These are phyloP conservation scores for Psilocybe sp. DNA, from an alignment of 768 basidiomycete species.

Conservation along the genomic window DNA sequence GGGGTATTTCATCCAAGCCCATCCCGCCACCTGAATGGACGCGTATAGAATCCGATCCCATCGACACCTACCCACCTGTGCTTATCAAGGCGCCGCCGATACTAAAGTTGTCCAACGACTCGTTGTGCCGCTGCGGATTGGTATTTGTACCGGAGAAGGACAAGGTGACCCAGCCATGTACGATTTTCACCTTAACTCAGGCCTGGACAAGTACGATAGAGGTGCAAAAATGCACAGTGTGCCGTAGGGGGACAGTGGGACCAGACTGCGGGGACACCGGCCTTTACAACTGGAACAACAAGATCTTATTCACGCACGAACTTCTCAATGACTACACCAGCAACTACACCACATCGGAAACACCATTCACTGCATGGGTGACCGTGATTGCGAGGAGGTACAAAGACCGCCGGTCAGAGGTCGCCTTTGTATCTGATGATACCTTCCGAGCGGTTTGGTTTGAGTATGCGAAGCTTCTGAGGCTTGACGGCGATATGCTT, in stretches of 20 bases:
- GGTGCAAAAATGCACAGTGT: slow-evolving; percentile 7
- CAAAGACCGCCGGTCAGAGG: background rate
- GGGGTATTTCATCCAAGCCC: too few species aligned
- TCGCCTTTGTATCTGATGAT: slow-evolving; percentile 19
- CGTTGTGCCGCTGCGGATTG: background rate
- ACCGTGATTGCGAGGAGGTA: slow-evolving; percentile 17
- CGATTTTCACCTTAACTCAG: slow-evolving; percentile 2
- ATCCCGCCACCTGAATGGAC: too few species aligned
- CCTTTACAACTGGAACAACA: slow-evolving; percentile 31
- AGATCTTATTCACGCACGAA: slow-evolving; percentile 23
- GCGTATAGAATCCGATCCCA: too few species aligned
- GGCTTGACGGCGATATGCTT: slow-evolving; percentile 14
- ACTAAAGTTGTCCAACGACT: background rate
- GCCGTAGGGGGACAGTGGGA: slow-evolving; percentile 17
- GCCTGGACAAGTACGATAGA: slow-evolving; percentile 3
- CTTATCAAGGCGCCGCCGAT: background rate
- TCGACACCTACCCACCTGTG: too few species aligned
- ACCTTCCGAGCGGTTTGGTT: slow-evolving; percentile 30
- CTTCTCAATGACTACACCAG: slow-evolving; percentile 28
- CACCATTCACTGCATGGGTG: slow-evolving; percentile 26
- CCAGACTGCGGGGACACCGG: slow-evolving; percentile 20
- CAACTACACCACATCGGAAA: slow-evolving; percentile 28
- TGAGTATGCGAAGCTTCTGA: slow-evolving; percentile 17
- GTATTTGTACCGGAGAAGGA: background rate
- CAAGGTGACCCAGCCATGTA: background rate